Evolutionary conservation across 176 grass and related monocot species (phyloP), one percentile per base, ranked within the genome.

Genomic region (Paspalum vaginatum): DNA sequence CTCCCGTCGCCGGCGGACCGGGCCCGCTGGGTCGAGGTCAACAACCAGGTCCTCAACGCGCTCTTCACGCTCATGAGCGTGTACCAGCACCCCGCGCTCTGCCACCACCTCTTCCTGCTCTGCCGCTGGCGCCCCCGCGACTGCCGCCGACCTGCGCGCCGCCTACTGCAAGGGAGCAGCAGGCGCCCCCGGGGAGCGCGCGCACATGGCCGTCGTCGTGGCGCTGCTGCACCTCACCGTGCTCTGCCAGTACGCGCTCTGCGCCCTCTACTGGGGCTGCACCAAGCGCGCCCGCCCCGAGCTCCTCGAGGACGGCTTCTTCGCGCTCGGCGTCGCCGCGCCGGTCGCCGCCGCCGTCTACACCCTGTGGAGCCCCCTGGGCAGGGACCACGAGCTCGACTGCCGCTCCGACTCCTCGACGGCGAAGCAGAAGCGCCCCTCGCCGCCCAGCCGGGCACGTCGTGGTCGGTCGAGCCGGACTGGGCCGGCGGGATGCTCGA

Each of bases 31-130:
- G 84, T 93, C 20, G 94, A 97, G 80, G 76, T 91, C 64, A 85
- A 91, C 81, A 93, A 89, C 86, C 94, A 93, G 74, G 48, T 97
- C 21, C 89, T 97, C 25, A 97, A 97, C 83, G 85, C 87, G 54
- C 87, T 97, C 37, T 97, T 93, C 86, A 93, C 88, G 13, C 88
- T 97, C n/a, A 89, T 97, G 91, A 91, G 91, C 64, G 18, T 97
- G 3, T 93, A 97, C 81, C 91, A 93, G 69, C 94, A 97, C 63
- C 94, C 94, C 6, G 55, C 60, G 41, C 63, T 92, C 78, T 87
- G 83, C 81, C 82, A 89, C 65, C 84, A 97, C 68, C 65, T 85
- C 41, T 77, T 85, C 75, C 81, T 93, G 15, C 85, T 97, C 43
- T 85, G 84, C 72, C 80, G 91, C 2, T 91, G 91, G 94, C 84